Percentiles rank a stretch among this genome's conserved stretches.
Evolutionary conservation across 768 basidiomycete genomes (phyloP).

Genomic region (Lactarius quietus): DNA sequence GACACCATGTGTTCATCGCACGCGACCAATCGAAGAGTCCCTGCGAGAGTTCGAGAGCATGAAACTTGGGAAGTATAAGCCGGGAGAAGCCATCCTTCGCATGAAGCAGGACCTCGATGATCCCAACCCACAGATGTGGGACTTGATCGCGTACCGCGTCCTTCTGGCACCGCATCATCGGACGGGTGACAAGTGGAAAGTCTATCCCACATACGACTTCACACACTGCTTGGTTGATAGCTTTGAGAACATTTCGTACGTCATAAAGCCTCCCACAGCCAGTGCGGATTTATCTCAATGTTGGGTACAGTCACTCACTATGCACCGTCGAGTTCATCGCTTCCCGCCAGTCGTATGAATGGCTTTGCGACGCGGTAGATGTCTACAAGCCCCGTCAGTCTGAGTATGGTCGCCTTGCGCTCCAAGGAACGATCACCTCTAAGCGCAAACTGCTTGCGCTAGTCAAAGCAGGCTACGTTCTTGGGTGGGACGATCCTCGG

Average conservation of each 20-base stretch:
- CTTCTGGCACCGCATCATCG: slow-evolving; percentile 89
- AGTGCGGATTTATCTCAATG: slow-evolving; percentile 5
- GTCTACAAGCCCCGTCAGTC: slow-evolving; percentile 97
- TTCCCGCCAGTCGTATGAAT: slow-evolving; percentile 96
- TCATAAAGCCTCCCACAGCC: slow-evolving; percentile 26
- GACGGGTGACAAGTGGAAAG: slow-evolving; percentile 89
- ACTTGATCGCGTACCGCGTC: slow-evolving; percentile 93
- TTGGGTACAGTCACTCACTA: slow-evolving; percentile 74
- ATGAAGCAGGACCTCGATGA: slow-evolving; percentile 97
- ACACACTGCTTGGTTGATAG: slow-evolving; percentile 98
- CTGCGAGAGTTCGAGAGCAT: slow-evolving; percentile 86
- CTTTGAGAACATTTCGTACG: slow-evolving; percentile 98
- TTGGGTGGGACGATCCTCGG: slow-evolving; percentile 96
- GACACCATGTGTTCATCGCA: slow-evolving; percentile 81
- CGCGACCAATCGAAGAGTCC: slow-evolving; percentile 83
- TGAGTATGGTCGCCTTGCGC: slow-evolving; percentile 89
- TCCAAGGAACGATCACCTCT: slow-evolving; percentile 94
- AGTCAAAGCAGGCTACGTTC: slow-evolving; percentile 80
- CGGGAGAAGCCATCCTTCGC: slow-evolving; percentile 87
- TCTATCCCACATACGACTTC: slow-evolving; percentile 99
- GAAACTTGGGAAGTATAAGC: slow-evolving; percentile 85
- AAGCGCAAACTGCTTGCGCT: slow-evolving; percentile 92
- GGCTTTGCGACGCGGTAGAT: slow-evolving; percentile 97
- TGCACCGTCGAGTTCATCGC: slow-evolving; percentile 96
- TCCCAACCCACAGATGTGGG: slow-evolving; percentile 99